These are phyloP conservation scores for Plenodomus lindquistii DNA, from an alignment of 2,329 filamentous ascomycete species.

Conservation along the genomic window DNA sequence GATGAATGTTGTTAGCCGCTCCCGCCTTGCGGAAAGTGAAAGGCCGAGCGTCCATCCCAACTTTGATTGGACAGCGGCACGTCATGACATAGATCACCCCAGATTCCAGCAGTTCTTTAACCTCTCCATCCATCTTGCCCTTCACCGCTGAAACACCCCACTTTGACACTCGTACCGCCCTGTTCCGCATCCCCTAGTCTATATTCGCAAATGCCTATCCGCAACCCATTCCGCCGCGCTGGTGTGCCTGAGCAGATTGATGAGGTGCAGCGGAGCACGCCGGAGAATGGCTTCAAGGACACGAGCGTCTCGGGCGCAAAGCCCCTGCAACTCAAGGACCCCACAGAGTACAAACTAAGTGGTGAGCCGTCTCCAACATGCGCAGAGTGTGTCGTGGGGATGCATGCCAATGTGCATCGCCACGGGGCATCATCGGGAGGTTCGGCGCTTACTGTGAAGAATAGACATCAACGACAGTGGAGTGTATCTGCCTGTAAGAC, in stretches of 20 bases:
- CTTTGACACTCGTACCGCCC: conserved; percentile 17
- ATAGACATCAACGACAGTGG: conserved; percentile 94
- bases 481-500: conserved; percentile 84
- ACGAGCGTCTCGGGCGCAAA: conserved; percentile 42
- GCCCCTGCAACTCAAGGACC: conserved; percentile 50
- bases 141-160: conserved; percentile 22
- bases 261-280: conserved; percentile 34
- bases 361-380: conserved; percentile 45
- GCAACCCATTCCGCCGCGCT: conserved; percentile 47
- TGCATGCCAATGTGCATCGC: conserved; percentile 2
- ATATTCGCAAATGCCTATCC: conserved; percentile 42
- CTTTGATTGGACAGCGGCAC: conserved; percentile 22
- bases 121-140: conserved; percentile 17
- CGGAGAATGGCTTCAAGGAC: conserved; percentile 40
- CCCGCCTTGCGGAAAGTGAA: conserved; percentile 8
- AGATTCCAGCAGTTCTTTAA: conserved; percentile 9
- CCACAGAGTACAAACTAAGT: conserved; percentile 58
- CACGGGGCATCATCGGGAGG: conserved; percentile 3
- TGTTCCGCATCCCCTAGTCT: conserved; percentile 16
- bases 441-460: conserved; percentile 30
- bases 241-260: conserved; percentile 38
- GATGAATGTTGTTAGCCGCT: conserved; percentile 5
- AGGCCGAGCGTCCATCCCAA: conserved; percentile 12
- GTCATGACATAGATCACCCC: conserved; percentile 23
- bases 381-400: conserved; percentile 6